Evolutionary conservation across 768 basidiomycete genomes (phyloP).

Genomic region (Kwoniella mangroviensis): DNA sequence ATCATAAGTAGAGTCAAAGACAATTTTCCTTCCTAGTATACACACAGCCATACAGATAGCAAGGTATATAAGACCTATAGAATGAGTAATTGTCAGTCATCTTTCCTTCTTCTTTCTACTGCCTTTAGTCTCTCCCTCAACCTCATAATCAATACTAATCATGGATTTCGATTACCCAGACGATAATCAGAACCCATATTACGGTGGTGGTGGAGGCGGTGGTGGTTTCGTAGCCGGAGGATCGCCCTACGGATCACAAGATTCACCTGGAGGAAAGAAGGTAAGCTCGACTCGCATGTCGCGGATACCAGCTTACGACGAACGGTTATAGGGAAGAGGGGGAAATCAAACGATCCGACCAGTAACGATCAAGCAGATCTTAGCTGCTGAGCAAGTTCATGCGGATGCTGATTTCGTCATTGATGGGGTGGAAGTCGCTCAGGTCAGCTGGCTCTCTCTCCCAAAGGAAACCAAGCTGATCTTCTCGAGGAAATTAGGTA

Average conservation of each 20-base stretch:
- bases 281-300: conserved; percentile 21
- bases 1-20: not conserved
- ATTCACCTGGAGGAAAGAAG: conserved; percentile 43
- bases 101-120: not conserved
- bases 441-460: conserved; percentile 61
- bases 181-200: conserved; percentile 48
- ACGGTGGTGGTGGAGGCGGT: conserved; percentile 42
- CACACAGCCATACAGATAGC: not conserved
- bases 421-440: conserved; percentile 78
- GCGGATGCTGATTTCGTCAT: conserved; percentile 86
- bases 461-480: conserved; percentile 6
- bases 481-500: conserved; percentile 61
- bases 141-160: not conserved
- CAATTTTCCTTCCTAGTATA: not conserved
- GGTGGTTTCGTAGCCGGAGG: conserved; percentile 42
- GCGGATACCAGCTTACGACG: not conserved
- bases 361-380: conserved; percentile 76
- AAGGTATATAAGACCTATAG: not conserved
- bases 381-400: conserved; percentile 77
- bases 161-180: conserved; percentile 22
- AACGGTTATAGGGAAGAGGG: conserved; percentile 29
- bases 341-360: conserved; percentile 66
- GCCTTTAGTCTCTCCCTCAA: not conserved
- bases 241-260: conserved; percentile 50
- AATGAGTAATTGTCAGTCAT: conserved; percentile 25